A percentile compares a stretch with the other conserved stretches of the same genome.
These are phyloP conservation scores for Gloeophyllum trabeum DNA, from an alignment of 768 basidiomycete species.

Conservation along the genomic window DNA sequence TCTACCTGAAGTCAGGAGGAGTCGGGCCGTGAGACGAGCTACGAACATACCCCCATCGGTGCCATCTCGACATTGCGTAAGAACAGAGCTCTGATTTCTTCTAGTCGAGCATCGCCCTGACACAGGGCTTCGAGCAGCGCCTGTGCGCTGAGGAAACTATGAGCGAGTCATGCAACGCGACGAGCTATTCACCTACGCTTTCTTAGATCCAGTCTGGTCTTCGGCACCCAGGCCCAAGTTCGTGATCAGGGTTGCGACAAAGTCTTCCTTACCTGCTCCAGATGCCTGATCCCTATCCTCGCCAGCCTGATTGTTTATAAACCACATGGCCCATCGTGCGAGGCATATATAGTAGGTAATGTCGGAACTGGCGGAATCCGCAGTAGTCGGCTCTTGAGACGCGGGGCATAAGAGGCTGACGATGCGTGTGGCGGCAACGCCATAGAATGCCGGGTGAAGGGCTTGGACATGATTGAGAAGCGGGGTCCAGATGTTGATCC, in stretches of 20 bases:
- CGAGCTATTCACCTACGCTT: slow-evolving; percentile 22
- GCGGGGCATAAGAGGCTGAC: too few relatives aligned
- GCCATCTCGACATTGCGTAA: too few relatives aligned
- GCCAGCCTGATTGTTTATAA: slow-evolving; percentile 27
- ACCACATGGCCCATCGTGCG: slow-evolving; percentile 65
- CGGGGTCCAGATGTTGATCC: slow-evolving; percentile 56
- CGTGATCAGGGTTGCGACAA: slow-evolving; percentile 33
- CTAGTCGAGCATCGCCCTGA: slow-evolving; percentile 22
- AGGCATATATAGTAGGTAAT: slow-evolving; percentile 44
- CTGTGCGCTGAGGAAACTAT: slow-evolving; percentile 11
- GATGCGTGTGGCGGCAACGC: slow-evolving; percentile 35
- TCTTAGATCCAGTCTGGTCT: slow-evolving; percentile 9
- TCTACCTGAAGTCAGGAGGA: too few relatives aligned
- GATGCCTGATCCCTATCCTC: slow-evolving; percentile 19
- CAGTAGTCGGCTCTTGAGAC: too few relatives aligned
- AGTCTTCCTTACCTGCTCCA: slow-evolving; percentile 31
- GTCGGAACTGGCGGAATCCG: slow-evolving; percentile 18
- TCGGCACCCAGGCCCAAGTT: slow-evolving; percentile 28
- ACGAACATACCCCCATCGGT: too few relatives aligned
- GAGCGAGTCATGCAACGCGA: neutral
- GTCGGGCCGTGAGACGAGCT: too few relatives aligned
- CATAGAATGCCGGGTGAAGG: slow-evolving; percentile 44
- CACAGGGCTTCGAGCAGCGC: slow-evolving; percentile 31
- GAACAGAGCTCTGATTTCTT: slow-evolving; percentile 2
- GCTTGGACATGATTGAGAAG: slow-evolving; percentile 45